Base-by-base conservation (phyloP, 768 basidiomycete species). In the Pulveroboletus sp. region DNA sequence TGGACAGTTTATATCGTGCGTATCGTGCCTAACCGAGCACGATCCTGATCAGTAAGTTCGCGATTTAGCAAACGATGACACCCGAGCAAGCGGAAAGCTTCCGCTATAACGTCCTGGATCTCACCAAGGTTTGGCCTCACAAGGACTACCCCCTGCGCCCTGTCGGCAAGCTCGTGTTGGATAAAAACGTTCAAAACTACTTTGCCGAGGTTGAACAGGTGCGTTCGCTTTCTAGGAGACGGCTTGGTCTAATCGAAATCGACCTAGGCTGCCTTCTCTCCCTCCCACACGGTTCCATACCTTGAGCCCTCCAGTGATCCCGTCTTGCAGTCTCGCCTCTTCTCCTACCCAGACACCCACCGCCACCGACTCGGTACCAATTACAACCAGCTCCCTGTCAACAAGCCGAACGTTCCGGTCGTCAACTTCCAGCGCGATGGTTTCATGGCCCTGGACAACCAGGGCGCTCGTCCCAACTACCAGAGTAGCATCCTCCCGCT, bases 171-270 rank as follows among this genome's bases (percentile, higher is more conserved):
- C 73, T 96, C 49, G 86, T 89, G 18, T 78, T 90, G 55, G 79
- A 90, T 67, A 78, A 87, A 69, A 86, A 88, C 63, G 74, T 78
- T 17, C 74, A 84, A 65, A 91, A 92, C 73, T 96, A 92, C 79
- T 96, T 96, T 51, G 84, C 92, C 44, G 94, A 97, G 73, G 84
- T 93, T 40, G 94, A 98, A 69, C 93, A 97, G 74, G 86, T 89
- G 32, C 57, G 76, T 53, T 64, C 15, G 58, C 55, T 36, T 55
- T 65, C 56, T 43, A 6, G 27, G 30, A 26, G 38, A 40, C n/a
- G 9, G n/a, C 45, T 49, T 27, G 28, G 59, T 53, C 18, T 57
- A 18, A 57, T 30, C 8, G 13, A 33, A 42, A 26, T 17, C 13
- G 11, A 43, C 27, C 24, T 51, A 86, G 79, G 75, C 72, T 51